These are phyloP conservation scores for Aspergillus flavus DNA, from an alignment of 2,329 filamentous ascomycete species.

Conservation along the genomic window DNA sequence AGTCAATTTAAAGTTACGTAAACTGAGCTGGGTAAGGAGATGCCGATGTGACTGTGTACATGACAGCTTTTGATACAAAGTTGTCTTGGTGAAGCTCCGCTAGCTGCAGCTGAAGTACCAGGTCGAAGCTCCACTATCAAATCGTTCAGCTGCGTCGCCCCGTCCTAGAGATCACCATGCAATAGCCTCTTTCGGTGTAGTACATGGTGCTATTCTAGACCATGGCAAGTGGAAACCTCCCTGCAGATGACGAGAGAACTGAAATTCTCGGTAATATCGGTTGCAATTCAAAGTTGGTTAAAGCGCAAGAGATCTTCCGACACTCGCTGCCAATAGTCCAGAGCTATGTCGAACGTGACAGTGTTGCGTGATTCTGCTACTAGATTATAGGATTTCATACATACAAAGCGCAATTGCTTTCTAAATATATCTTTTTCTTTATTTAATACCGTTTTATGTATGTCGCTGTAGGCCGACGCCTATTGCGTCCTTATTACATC, in stretches of 20 bases:
- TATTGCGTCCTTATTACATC: too few species aligned
- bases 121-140: not conserved
- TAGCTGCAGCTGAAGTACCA: not conserved
- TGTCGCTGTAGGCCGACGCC: too few species aligned
- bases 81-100: not conserved
- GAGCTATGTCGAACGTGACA: accelerated
- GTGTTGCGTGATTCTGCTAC: too few species aligned
- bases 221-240: not conserved
- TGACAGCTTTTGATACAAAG: not conserved
- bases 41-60: not conserved
- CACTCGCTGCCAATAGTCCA: not conserved
- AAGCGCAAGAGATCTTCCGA: not conserved
- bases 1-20: not conserved
- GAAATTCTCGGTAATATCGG: not conserved
- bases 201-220: not conserved
- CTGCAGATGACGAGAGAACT: too few species aligned
- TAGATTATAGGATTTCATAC: too few species aligned
- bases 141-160: not conserved
- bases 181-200: not conserved
- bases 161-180: not conserved
- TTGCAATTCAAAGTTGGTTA: not conserved
- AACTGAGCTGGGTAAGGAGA: not conserved
- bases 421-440: too few species aligned
- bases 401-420: too few species aligned
- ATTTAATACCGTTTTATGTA: too few species aligned